These are phyloP conservation scores for Leccinum sublutescens DNA, from an alignment of 768 basidiomycete genomes.

Conservation along the genomic window DNA sequence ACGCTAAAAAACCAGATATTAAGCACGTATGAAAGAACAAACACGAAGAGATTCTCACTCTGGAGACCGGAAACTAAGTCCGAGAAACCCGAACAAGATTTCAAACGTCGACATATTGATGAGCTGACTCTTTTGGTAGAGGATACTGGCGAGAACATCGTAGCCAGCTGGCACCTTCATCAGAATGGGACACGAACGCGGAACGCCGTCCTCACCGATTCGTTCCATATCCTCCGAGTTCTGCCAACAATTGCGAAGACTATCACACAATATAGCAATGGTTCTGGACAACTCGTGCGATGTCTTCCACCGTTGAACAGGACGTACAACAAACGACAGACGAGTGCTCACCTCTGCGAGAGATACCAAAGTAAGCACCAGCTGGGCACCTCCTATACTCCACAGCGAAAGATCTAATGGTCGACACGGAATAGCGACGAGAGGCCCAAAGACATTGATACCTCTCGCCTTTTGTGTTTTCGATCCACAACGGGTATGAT, in stretches of 20 bases:
- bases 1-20: too few species aligned
- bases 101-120: slow-evolving; percentile 83
- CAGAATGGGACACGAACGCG: neutral
- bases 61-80: slow-evolving; percentile 76
- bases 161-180: slow-evolving; percentile 63
- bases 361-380: too few species aligned
- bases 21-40: neutral
- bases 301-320: slow-evolving; percentile 42
- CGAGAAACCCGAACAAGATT: slow-evolving; percentile 81
- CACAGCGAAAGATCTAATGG: too few species aligned
- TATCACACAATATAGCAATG: slow-evolving; percentile 70
- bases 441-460: too few species aligned
- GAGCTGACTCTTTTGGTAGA: slow-evolving; percentile 62
- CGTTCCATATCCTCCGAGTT: slow-evolving; percentile 95
- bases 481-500: too few species aligned
- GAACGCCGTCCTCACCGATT: slow-evolving; percentile 55
- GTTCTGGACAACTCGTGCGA: slow-evolving; percentile 75
- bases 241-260: slow-evolving; percentile 83
- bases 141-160: slow-evolving; percentile 74
- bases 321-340: too few species aligned
- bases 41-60: slow-evolving; percentile 50
- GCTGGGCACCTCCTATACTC: too few species aligned
- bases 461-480: too few species aligned
- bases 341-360: too few species aligned
- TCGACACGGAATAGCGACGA: too few species aligned